Conservation (phyloP, 306 rosid genomes). For the Sphenostylis stenocarpa region DNA sequence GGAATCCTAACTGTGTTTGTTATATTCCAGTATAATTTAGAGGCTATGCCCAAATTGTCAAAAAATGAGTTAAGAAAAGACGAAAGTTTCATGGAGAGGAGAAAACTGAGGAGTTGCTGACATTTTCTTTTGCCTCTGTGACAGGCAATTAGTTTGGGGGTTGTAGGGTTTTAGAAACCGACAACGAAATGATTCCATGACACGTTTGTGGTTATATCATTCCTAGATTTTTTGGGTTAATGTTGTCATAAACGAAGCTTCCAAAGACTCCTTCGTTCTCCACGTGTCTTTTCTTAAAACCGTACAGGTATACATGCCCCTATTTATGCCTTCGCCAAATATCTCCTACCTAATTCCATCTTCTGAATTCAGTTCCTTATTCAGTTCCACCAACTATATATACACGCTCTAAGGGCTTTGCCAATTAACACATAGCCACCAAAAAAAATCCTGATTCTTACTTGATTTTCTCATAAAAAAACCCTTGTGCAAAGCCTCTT, state of each 20-base stretch:
- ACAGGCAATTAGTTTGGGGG: not conserved
- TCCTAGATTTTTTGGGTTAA: not conserved
- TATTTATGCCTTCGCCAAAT: slow-evolving; percentile 13
- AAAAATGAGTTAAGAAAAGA: not conserved
- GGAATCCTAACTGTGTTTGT: not conserved
- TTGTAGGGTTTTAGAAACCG: not conserved
- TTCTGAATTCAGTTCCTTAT: not conserved
- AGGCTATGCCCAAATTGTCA: not conserved
- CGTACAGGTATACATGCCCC: not conserved
- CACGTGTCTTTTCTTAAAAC: slow-evolving; percentile 35
- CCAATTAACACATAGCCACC: not conserved
- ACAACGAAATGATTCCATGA: not conserved
- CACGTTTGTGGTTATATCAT: slow-evolving; percentile 26
- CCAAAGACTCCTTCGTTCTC: not conserved
- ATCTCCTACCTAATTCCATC: not conserved
- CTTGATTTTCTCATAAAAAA: slow-evolving; percentile 14
- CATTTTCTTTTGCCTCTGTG: not conserved
- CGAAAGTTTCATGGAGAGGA: not conserved
- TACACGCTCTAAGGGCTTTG: not conserved
- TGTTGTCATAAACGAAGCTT: not conserved
- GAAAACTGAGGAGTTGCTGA: not conserved
- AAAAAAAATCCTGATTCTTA: not conserved
- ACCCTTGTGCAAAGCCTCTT: not conserved
- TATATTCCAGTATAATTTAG: not conserved
- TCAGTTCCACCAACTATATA: slow-evolving; percentile 8